Base-by-base conservation (phyloP, 2,329 filamentous ascomycete genomes). In the Cladosporium sp. region DNA sequence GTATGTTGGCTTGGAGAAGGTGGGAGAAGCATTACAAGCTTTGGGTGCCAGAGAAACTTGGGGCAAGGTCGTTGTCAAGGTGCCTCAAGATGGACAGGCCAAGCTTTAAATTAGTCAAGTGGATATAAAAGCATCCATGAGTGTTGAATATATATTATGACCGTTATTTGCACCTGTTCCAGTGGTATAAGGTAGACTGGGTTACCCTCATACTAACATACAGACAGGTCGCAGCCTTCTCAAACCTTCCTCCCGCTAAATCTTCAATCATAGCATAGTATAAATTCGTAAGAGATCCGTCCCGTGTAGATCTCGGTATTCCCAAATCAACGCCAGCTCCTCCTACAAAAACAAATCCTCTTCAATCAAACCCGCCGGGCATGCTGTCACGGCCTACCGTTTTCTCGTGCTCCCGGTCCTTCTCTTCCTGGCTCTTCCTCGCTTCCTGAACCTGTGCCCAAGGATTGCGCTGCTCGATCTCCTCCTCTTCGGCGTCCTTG, bases 41-140 rank as follows among this genome's bases (percentile, higher is more conserved):
- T 75, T 97, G 58, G 92, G 90, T 1, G 84, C 85, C 1, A 81
- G 93, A 60, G 89, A 88, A 52, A 96, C 92, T 1, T 97, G 93
- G 93, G 93, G 93, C 0, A 97, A 97, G 81, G 93, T 97, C 0
- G 90, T 97, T 1, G 87, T 97, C 19, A 90, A 90, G 75, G 80
- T 97, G 42, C 86, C 88, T 1, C 89, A 92, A 66, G 80, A 51
- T 19, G 50, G 56, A 11, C 38, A 52, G 20, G 38, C 56, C 1
- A 59, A 59, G 20, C 20, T 59, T 22, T 59, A 17, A 37, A n/a
- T 12, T 37, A 12, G 6, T 9, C 28, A 28, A 30, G 42, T 45
- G 40, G 17, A 20, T 15, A 15, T 15, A 25, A 25, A 19, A 7
- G 22, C 42, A n/a, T 15, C 20, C 6, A 45, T 45, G 42, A 28